Evolutionary conservation across 2,329 filamentous ascomycete species (phyloP).

Genomic region (Scedosporium apiospermum): DNA sequence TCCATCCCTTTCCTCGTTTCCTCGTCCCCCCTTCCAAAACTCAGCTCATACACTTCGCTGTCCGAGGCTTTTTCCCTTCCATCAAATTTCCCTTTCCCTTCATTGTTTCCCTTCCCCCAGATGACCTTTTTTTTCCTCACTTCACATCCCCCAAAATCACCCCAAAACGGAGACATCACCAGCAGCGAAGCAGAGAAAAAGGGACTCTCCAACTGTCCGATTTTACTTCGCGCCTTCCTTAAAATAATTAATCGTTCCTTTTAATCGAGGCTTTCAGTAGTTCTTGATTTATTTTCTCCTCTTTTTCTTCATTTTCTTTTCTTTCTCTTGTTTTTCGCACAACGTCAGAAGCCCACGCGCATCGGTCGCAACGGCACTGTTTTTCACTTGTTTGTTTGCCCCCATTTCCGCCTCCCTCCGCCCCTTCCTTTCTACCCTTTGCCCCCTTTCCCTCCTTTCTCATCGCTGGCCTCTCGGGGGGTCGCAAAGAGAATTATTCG

Average conservation of each 20-base stretch:
- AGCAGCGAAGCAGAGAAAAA: slow-evolving; percentile 8
- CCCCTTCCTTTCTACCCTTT: slow-evolving; percentile 5
- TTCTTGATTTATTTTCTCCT: slow-evolving; percentile 26
- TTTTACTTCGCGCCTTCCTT: slow-evolving; percentile 14
- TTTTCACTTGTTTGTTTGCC: slow-evolving; percentile 8
- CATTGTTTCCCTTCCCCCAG: slow-evolving; percentile 5
- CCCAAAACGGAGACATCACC: slow-evolving; percentile 10
- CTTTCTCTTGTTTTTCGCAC: slow-evolving; percentile 11
- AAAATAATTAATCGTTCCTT: slow-evolving; percentile 11
- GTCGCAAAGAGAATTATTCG: not conserved
- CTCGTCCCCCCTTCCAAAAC: not conserved
- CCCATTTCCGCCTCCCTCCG: slow-evolving; percentile 3
- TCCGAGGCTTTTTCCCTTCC: slow-evolving; percentile 8
- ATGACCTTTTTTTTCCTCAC: slow-evolving; percentile 12
- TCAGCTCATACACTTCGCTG: slow-evolving; percentile 9
- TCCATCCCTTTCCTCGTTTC: slow-evolving; percentile 1
- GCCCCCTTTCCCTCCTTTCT: slow-evolving; percentile 8
- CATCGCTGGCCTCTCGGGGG: slow-evolving; percentile 1
- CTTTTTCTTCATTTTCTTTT: slow-evolving; percentile 10
- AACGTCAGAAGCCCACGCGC: slow-evolving; percentile 17
- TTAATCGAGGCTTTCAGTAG: slow-evolving; percentile 38
- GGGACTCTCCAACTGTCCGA: slow-evolving; percentile 11
- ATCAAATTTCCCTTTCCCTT: slow-evolving; percentile 8
- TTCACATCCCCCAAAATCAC: slow-evolving; percentile 14
- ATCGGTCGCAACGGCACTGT: slow-evolving; percentile 9